Evolutionary conservation across 2,329 filamentous ascomycete species (phyloP).

Genomic region (Pyrenochaeta sp.): DNA sequence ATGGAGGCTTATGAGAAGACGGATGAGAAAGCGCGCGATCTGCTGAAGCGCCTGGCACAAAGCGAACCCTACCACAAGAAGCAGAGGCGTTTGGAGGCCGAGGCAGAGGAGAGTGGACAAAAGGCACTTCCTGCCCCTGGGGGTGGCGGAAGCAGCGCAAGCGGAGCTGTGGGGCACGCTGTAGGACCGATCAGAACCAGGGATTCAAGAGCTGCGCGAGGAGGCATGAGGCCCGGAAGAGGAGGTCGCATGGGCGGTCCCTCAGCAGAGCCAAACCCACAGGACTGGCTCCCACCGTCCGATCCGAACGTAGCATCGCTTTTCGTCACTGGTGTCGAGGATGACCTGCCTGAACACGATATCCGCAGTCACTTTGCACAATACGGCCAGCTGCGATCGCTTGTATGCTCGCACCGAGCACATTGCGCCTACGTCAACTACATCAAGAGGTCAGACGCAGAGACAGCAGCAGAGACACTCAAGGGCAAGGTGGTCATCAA

Average conservation of each 20-base stretch:
- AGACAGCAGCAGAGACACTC: conserved; percentile 82
- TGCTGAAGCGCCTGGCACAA: conserved; percentile 82
- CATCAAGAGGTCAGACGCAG: conserved; percentile 81
- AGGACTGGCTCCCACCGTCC: conserved; percentile 84
- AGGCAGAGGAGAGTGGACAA: conserved; percentile 52
- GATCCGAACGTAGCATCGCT: conserved; percentile 90
- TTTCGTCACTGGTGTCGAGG: conserved; percentile 94
- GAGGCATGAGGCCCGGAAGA: conserved; percentile 48
- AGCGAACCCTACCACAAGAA: conserved; percentile 97
- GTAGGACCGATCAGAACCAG: conserved; percentile 7
- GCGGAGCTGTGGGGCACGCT: conserved; percentile 10
- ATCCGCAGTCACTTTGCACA: conserved; percentile 88
- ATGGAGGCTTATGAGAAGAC: conserved; percentile 95
- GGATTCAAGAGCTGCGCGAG: conserved; percentile 56
- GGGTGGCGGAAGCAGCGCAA: conserved; percentile 38
- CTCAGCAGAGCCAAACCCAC: conserved; percentile 78
- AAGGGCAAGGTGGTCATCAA: conserved; percentile 89
- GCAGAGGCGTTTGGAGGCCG: conserved; percentile 74
- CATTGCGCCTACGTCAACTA: conserved; percentile 98
- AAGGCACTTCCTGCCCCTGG: conserved; percentile 53
- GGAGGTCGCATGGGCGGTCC: conserved; percentile 62
- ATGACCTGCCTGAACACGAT: conserved; percentile 92
- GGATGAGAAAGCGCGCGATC: conserved; percentile 92
- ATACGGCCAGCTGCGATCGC: conserved; percentile 87
- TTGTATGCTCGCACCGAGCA: conserved; percentile 95